Base-by-base conservation (phyloP, 2,329 filamentous ascomycete genomes). In the Xylaria sp. region DNA sequence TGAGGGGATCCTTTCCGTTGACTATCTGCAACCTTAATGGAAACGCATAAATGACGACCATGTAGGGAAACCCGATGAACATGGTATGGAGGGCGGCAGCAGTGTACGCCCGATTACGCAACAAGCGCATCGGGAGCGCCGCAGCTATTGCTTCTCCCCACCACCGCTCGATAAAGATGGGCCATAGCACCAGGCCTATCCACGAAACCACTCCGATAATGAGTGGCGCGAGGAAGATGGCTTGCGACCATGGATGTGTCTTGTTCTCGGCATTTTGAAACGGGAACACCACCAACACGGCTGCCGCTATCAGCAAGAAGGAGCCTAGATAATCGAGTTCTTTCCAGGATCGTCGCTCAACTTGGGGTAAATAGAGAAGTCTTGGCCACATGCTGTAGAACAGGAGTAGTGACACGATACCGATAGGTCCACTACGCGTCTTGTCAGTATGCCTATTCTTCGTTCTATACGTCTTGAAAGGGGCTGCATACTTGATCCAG, bases 251-350 rank as follows among this genome's bases (percentile, higher is more conserved):
- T 38, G 69, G 63, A n/a, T 70, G 56, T 1, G 57, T 52, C 2
- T 69, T 57, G 0, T 68, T 65, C 1, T 77, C 77, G 2, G 75
- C 75, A 57, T 78, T 78, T 60, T 86, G 82, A 51, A 86, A 84
- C 1, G 83, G 72, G 59, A 84, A 85, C 0, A 85, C 79, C 4
- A 85, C 72, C 2, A 85, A 73, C 0, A 82, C 77, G 0, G 82
- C 77, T 1, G 80, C 77, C 2, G 77, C 71, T 7, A 86, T 74
- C 11, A 84, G 69, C 19, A 86, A 71, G n/a, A 79, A 57, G 0
- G 80, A 80, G 9, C 83, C 82, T 3, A 80, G 39, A 48, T 79
- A 74, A 59, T 86, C 83, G 38, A 86, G 70, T 41, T 81, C 73
- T 24, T 67, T 75, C 78, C 78, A 82, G 2, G 72, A 66, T 29